These are phyloP conservation scores for Schwanniomyces yamadae DNA, from an alignment of 805 yeast species.

Conservation along the genomic window DNA sequence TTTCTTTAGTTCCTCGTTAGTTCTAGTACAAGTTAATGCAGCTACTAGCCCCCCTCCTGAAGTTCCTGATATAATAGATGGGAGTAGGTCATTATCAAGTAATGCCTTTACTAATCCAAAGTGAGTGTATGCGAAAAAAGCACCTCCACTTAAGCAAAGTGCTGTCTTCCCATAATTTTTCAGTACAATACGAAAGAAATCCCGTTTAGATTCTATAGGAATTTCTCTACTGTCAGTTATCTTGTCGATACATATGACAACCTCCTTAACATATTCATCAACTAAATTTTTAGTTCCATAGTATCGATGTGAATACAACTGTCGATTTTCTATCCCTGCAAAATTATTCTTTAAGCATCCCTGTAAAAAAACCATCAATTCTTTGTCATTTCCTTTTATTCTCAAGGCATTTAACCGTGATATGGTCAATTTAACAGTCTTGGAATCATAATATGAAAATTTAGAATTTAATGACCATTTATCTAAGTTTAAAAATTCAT, in stretches of 20 bases:
- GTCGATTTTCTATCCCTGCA: conserved; percentile 75
- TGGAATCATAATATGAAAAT: conserved; percentile 68
- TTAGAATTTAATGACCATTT: conserved; percentile 62
- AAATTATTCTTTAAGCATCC: conserved; percentile 70
- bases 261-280: conserved; percentile 52
- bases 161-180: conserved; percentile 73
- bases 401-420: conserved; percentile 39
- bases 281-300: conserved; percentile 70
- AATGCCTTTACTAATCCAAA: conserved; percentile 74
- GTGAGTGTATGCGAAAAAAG: conserved; percentile 73
- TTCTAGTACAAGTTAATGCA: conserved; percentile 66
- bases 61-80: conserved; percentile 71
- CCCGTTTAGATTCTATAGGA: conserved; percentile 40
- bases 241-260: conserved; percentile 45
- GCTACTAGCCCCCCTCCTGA: conserved; percentile 82
- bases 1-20: conserved; percentile 60
- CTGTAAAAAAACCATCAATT: conserved; percentile 55
- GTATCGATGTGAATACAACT: conserved; percentile 69
- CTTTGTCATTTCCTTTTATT: conserved; percentile 35
- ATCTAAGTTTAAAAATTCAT: conserved; percentile 55
- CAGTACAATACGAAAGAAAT: conserved; percentile 55
- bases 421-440: conserved; percentile 52
- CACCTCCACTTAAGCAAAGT: conserved; percentile 75
- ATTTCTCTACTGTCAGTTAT: conserved; percentile 41
- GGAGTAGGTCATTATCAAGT: conserved; percentile 63